Evolutionary conservation across 805 yeast genomes (phyloP), one percentile per base, ranked within the genome.

Genomic region (Lipomyces oligophaga): DNA sequence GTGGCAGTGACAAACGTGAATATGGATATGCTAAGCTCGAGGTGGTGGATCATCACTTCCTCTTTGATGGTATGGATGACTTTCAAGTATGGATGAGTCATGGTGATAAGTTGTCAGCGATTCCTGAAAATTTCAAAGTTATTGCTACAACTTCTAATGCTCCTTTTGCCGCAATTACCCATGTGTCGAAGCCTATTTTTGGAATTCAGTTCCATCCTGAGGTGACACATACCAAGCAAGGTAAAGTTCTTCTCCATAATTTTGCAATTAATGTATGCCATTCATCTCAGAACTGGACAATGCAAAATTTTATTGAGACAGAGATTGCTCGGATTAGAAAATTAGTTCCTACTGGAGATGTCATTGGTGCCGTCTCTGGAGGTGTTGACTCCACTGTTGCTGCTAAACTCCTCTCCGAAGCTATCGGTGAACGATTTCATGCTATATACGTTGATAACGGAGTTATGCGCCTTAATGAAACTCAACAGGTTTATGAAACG

Each of bases 331-430:
- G 98, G 71, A 93, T 93, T 61, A 79, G 88, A 69, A 76, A 78
- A 43, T 74, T 90, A 58, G 97, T 93, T 59, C 97, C 96, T 58
- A 82, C 88, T 47, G 97, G 96, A 47, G 97, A 93, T 72, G 98
- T 93, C 57, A 93, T 93, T 64, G 98, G 98, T 72, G 98, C 98
- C 45, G 98, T 93, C 57, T 87, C 96, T 43, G 98, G 98, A 63
- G 98, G 98, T 75, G 98, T 93, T 55, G 98, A 93, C 72, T 93
- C 98, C 42, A 93, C 98, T 39, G 98, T 93, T 52, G 98, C 97
- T 58, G 97, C 98, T 57, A 93, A 90, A 76, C 78, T 93, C 66
- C 84, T 93, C 95, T 83, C 87, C 57, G 96, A 85, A 73, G 98
- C 98, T 58, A 93, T 93, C 68, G 98, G 98, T 65, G 93, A 86